phyloP scores from a whole-genome alignment of 2,329 filamentous ascomycete species.

The Neocucurbitaria cava region DNA sequence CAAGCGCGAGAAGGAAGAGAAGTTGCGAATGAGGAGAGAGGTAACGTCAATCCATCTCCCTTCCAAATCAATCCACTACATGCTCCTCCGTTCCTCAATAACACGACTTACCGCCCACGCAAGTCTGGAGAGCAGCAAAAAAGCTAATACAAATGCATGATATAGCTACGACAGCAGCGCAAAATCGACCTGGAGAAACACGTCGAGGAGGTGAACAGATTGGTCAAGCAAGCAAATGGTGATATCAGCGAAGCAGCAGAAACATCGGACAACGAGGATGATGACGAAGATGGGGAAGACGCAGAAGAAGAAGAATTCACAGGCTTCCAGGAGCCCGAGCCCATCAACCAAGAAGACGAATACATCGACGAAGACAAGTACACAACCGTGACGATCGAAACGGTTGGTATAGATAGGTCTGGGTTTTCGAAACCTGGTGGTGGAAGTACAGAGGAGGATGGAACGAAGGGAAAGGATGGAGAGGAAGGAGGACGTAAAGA shows the following conservation, averaged over 20 bases:
- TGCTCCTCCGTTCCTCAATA: background rate
- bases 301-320: constrained; percentile 66
- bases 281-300: constrained; percentile 51
- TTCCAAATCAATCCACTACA: background rate
- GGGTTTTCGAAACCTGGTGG: constrained; percentile 68
- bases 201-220: constrained; percentile 75
- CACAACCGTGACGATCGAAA: constrained; percentile 92
- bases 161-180: constrained; percentile 81
- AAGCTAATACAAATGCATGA: constrained; percentile 1
- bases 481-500: constrained; percentile 26
- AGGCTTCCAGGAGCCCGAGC: constrained; percentile 57
- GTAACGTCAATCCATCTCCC: constrained; percentile 57
- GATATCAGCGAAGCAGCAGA: constrained; percentile 48
- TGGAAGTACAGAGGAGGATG: constrained; percentile 26
- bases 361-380: constrained; percentile 97
- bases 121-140: background rate
- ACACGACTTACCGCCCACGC: background rate
- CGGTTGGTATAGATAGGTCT: constrained; percentile 79
- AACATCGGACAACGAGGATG: constrained; percentile 38
- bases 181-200: constrained; percentile 83
- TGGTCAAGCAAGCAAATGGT: constrained; percentile 68
- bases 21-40: constrained; percentile 74
- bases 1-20: constrained; percentile 79
- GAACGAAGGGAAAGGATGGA: constrained; percentile 28
- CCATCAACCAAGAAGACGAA: constrained; percentile 83